Evolutionary conservation across 306 rosid species (phyloP).

Genomic region (Rosa lucieae): DNA sequence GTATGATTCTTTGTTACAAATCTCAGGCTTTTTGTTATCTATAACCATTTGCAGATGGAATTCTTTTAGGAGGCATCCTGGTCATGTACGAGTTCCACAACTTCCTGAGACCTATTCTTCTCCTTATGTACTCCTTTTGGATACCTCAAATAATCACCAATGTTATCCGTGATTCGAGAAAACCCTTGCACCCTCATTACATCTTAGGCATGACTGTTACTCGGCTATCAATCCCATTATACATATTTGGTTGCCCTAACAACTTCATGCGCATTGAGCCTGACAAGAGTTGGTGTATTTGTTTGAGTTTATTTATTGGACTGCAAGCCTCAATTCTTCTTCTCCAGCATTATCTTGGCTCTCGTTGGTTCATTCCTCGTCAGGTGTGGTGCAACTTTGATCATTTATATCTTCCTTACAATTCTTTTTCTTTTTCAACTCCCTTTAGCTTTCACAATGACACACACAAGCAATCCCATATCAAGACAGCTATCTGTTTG

Average conservation of each 20-base stretch:
- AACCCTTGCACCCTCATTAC: conserved; percentile 93
- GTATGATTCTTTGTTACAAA: conserved; percentile 18
- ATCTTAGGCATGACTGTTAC: conserved; percentile 82
- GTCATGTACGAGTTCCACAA: conserved; percentile 93
- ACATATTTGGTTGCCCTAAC: conserved; percentile 87
- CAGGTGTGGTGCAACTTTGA: conserved; percentile 56
- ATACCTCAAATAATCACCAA: conserved; percentile 93
- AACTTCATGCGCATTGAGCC: conserved; percentile 93
- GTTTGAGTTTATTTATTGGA: conserved; percentile 58
- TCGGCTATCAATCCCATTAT: conserved; percentile 86
- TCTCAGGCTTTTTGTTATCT: conserved; percentile 20
- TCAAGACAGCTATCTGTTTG: conserved; percentile 2
- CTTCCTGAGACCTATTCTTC: conserved; percentile 75
- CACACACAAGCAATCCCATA: not conserved
- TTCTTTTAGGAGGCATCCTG: conserved; percentile 94
- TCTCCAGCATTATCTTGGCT: conserved; percentile 92
- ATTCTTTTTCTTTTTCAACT: not conserved
- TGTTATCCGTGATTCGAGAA: conserved; percentile 86
- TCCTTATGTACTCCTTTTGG: conserved; percentile 91
- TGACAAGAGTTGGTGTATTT: conserved; percentile 75
- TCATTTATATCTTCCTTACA: not conserved
- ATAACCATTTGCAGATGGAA: conserved; percentile 73
- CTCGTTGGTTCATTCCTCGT: conserved; percentile 98
- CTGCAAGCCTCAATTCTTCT: conserved; percentile 83
- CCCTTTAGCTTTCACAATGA: not conserved